Evolutionary conservation across 2,329 filamentous ascomycete species (phyloP).

Genomic region (Nothopassalora personata): DNA sequence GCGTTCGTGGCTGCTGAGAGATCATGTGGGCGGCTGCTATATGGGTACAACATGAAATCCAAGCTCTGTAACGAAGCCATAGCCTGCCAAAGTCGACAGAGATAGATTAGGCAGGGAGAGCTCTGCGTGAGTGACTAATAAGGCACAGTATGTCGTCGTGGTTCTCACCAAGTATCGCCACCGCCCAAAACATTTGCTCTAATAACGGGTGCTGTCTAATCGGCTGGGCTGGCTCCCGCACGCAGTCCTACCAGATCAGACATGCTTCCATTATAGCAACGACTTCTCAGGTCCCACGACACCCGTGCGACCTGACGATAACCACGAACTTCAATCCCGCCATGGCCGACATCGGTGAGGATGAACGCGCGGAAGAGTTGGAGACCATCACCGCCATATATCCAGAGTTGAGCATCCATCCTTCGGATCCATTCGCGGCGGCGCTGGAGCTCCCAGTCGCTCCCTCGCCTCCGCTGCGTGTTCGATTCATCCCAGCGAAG

Average conservation of each 20-base stretch:
- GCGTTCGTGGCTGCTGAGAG: no score
- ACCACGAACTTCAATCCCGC: background rate
- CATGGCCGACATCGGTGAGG: slow-evolving; percentile 31
- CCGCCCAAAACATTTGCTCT: background rate
- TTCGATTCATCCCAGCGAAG: slow-evolving; percentile 25
- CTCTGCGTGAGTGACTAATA: no score
- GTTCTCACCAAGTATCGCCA: background rate
- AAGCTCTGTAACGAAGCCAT: no score
- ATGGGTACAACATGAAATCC: no score
- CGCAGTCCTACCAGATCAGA: background rate
- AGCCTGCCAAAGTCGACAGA: no score
- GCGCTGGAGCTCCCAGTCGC: slow-evolving; percentile 53
- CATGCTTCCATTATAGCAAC: slow-evolving; percentile 23
- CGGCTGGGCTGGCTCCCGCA: background rate
- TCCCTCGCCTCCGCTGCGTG: slow-evolving; percentile 48
- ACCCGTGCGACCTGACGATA: slow-evolving; percentile 14
- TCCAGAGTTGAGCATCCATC: slow-evolving; percentile 52
- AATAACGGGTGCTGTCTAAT: background rate
- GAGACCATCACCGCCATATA: slow-evolving; percentile 57
- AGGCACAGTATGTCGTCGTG: no score
- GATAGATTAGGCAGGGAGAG: no score
- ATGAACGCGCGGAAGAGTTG: slow-evolving; percentile 57
- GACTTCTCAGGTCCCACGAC: slow-evolving; percentile 18
- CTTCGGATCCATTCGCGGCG: slow-evolving; percentile 44
- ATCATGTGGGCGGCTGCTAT: no score